Base-by-base conservation (phyloP, 2,329 filamentous ascomycete species). In the Aspergillus sergii region DNA sequence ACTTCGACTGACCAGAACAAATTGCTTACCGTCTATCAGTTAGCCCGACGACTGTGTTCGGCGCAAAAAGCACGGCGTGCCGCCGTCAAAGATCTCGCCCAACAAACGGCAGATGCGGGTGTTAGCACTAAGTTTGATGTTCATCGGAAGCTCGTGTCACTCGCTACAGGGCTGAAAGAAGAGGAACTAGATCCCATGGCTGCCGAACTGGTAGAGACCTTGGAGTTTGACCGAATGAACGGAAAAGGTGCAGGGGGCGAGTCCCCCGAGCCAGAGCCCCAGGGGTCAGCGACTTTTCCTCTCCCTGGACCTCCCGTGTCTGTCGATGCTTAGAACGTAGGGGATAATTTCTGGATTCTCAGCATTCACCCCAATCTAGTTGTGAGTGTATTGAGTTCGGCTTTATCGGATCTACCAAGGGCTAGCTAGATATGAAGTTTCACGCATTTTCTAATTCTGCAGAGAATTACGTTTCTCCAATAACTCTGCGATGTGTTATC, bases 151-250 rank as follows among this genome's bases (percentile, higher is more conserved):
- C 73, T 83, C 6, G 80, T 83, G 19, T 75, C 80, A 56, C 74
- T 83, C 54, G 81, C 81, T 14, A 83, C 81, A 0, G 80, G 80
- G 0, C 69, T 83, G 23, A 80, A 79, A 62, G 81, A 82, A 66
- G 80, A 82, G 57, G 80, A 82, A 23, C 71, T 83, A 11, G 81
- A 83, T 61, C 78, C 75, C 3, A 82, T 83, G 80, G 77, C 79
- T 9, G 78, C 75, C 34, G 81, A 83, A 64, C 66, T 83, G 61
- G 76, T 80, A 8, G 79, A 81, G 63, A 80, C 78, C 19, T 69
- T 83, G 48, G 79, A 82, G 62, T 80, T 80, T 61, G 77, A 80
- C 59, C 74, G 78, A 46, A 73, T 75, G 66, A 76, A 79, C 59
- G 76, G 76, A 41, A 78, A 77, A 59, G 72, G 72, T 36, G 41